Evolutionary conservation across 2,329 filamentous ascomycete species (phyloP).

Genomic region (Calonectria honghensis): DNA sequence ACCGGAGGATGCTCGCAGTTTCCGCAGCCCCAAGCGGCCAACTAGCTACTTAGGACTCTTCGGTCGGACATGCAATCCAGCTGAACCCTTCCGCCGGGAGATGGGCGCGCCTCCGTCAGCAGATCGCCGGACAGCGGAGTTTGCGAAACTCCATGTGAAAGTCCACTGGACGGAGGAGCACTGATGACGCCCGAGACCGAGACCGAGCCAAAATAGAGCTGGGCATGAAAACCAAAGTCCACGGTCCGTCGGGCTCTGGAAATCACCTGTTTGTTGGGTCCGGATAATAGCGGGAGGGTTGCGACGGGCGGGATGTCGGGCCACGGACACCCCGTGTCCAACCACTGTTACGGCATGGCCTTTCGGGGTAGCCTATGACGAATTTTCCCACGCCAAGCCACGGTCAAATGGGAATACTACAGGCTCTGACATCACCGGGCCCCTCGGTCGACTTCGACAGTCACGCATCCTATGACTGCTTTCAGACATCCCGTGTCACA

Average conservation of each 20-base stretch:
- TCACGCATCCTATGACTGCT: conserved; percentile 21
- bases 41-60: not conserved
- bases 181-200: conserved; percentile 24
- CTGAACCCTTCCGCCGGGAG: conserved; percentile 13
- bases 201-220: conserved; percentile 7
- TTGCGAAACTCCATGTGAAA: conserved; percentile 17
- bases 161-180: conserved; percentile 3
- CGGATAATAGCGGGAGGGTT: conserved; percentile 27
- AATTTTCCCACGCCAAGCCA: conserved; percentile 32
- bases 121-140: conserved; percentile 21
- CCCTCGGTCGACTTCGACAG: conserved; percentile 1
- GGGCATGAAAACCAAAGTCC: conserved; percentile 9
- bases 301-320: conserved; percentile 27
- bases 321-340: conserved; percentile 41
- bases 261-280: conserved; percentile 39
- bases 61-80: conserved; percentile 18
- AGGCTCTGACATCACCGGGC: conserved; percentile 27
- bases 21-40: conserved; percentile 18
- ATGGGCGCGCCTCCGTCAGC: conserved; percentile 19
- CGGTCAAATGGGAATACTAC: conserved; percentile 24
- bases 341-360: conserved; percentile 35
- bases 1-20: conserved; percentile 19
- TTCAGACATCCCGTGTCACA: conserved; percentile 5
- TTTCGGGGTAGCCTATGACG: conserved; percentile 33
- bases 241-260: conserved; percentile 24